phyloP scores from a whole-genome alignment of 2,329 filamentous ascomycete genomes.

The Paracorniculantispora psalliotae region DNA sequence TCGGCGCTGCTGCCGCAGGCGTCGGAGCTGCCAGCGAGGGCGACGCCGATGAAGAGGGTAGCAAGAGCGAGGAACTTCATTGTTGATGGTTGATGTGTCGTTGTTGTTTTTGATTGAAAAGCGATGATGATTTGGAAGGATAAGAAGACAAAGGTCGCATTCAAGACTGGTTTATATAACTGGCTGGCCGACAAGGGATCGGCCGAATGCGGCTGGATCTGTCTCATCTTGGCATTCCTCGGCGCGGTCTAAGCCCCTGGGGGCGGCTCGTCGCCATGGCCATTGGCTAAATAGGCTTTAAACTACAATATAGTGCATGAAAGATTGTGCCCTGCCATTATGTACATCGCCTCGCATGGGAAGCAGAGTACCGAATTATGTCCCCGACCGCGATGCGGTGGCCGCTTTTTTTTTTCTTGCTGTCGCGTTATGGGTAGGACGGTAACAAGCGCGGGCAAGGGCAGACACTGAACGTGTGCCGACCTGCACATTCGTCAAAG shows the following conservation, averaged over 20 bases:
- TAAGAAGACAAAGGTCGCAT: background rate
- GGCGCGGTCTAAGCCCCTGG: background rate
- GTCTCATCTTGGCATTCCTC: background rate
- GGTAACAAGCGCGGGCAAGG: too few species aligned
- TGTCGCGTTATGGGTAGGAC: too few species aligned
- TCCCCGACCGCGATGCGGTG: too few species aligned
- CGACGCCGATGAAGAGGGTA: background rate
- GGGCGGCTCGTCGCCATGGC: background rate
- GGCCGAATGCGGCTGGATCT: background rate
- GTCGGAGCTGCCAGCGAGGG: background rate
- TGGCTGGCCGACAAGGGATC: background rate
- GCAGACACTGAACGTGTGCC: too few species aligned
- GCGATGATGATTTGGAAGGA: background rate
- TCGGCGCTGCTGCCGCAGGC: background rate
- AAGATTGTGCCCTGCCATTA: too few species aligned
- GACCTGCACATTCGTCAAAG: too few species aligned
- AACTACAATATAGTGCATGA: too few species aligned
- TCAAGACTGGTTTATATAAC: background rate
- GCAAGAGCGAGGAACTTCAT: background rate
- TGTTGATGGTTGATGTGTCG: background rate
- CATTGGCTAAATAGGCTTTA: too few species aligned
- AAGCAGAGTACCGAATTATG: too few species aligned
- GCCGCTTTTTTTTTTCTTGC: too few species aligned
- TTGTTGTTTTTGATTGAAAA: too few species aligned
- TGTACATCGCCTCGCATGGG: too few species aligned